Conservation (phyloP, 129 eudicot species). For the Glebionis coronaria region DNA sequence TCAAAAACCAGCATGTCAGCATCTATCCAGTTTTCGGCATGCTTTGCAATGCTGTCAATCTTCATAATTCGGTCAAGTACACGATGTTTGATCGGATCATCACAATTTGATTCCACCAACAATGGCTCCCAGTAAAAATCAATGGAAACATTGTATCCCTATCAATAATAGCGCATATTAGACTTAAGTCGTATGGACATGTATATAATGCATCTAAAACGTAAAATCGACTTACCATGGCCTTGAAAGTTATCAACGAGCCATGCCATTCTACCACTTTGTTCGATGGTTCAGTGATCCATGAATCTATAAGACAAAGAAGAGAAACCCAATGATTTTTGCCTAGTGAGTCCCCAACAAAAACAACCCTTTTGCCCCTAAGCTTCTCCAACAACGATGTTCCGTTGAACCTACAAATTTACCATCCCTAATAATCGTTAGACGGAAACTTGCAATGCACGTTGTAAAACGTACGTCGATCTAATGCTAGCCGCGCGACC, state of each 20-base stretch:
- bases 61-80: slow-evolving; percentile 50
- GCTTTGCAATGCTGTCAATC: slow-evolving; percentile 50
- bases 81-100: slow-evolving; percentile 55
- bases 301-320: slow-evolving; percentile 50
- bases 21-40: slow-evolving; percentile 55
- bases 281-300: slow-evolving; percentile 34
- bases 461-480: not conserved
- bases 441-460: not conserved
- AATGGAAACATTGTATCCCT: slow-evolving; percentile 64
- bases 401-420: slow-evolving; percentile 52
- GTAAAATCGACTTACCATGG: no score
- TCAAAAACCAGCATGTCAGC: slow-evolving; percentile 62
- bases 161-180: not conserved
- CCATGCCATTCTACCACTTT: slow-evolving; percentile 43
- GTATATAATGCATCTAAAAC: no score
- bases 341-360: slow-evolving; percentile 72
- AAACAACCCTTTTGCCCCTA: slow-evolving; percentile 44
- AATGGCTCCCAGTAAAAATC: slow-evolving; percentile 77
- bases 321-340: slow-evolving; percentile 70
- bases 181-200: no score
- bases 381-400: slow-evolving; percentile 56
- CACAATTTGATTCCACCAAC: slow-evolving; percentile 69
- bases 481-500: no score
- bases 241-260: slow-evolving; percentile 46
- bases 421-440: not conserved